phyloP scores from a whole-genome alignment of 805 yeast genomes.

The Kazachstania taianensis region DNA sequence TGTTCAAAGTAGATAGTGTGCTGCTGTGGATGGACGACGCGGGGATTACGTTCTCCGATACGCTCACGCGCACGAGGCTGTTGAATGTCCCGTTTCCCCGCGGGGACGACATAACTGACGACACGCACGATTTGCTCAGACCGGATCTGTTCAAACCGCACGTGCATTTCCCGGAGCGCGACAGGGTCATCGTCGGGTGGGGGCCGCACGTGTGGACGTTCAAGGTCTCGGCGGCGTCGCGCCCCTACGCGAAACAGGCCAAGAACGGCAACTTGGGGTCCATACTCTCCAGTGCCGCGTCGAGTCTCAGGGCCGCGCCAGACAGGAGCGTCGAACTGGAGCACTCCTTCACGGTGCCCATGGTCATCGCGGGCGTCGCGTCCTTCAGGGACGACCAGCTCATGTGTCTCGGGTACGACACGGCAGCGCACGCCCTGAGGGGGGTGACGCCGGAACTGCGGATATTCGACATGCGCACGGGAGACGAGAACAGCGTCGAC shows the following conservation, averaged over 20 bases:
- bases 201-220: conserved; percentile 65
- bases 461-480: conserved; percentile 51
- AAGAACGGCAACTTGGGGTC: conserved; percentile 18
- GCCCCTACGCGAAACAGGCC: neutral
- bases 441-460: conserved; percentile 64
- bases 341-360: conserved; percentile 32
- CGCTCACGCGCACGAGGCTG: conserved; percentile 39
- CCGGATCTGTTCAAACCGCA: conserved; percentile 83
- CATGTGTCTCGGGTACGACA: conserved; percentile 31
- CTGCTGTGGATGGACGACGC: conserved; percentile 75
- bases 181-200: conserved; percentile 75
- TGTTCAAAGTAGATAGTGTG: conserved; percentile 53
- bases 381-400: conserved; percentile 65
- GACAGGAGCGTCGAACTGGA: conserved; percentile 34
- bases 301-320: conserved; percentile 37
- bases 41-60: conserved; percentile 64
- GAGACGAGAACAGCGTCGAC: conserved; percentile 70
- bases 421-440: conserved; percentile 5
- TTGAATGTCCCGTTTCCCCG: conserved; percentile 45
- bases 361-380: conserved; percentile 65
- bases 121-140: conserved; percentile 37
- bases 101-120: conserved; percentile 26
- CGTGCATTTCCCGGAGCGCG: conserved; percentile 52
- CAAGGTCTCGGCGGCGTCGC: conserved; percentile 30
- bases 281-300: conserved; percentile 32